Base-by-base conservation (phyloP, 106 monocot species). In the Alisma plantagoaquatica region DNA sequence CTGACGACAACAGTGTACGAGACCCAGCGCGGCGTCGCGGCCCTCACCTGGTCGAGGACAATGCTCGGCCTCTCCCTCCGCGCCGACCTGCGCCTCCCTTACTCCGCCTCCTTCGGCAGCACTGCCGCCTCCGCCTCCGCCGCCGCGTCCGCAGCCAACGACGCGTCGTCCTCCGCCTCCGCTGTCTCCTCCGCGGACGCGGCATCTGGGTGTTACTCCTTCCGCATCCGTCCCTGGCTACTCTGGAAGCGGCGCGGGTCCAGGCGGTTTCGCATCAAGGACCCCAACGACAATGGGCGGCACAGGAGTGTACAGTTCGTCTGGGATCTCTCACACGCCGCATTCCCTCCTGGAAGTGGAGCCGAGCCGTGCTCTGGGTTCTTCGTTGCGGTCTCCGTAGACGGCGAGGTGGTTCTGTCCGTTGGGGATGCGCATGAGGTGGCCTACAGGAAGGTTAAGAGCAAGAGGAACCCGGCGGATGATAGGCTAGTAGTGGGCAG, bases 281-380 rank as follows among this genome's bases (percentile, higher is more conserved):
- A 52, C 17, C 21, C 21, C 10, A 10, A 19, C 49, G 23, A 23
- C 28, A n/a, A n/a, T n/a, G n/a, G 12, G 28, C 24, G 30, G 23
- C 31, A 3, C 25, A 54, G 51, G 26, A n/a, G 23, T 29, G 62
- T 75, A 21, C 66, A 77, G 16, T 49, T 90, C 17, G 55, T 66
- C 12, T 93, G 92, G 92, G 82, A 93, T 63, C 79, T 93, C 38
- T 49, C 76, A 15, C 59, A 72, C n/a, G 78, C 83, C 10, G 27
- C 62, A 11, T 93, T 87, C 57, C 69, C 65, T 11, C 17, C 60
- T 53, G 18, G 42, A 57, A 75, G 78, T 20, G 62, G 69, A 6
- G 78, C 91, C 10, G 86, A 86, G 53, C 86, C 85, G 0, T 12
- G 49, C 23, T 27, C 66, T 1, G 77, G 81, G 2, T 92, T 71